Base-by-base conservation (phyloP, 2,329 filamentous ascomycete genomes). In the Cladosporium halotolerans region DNA sequence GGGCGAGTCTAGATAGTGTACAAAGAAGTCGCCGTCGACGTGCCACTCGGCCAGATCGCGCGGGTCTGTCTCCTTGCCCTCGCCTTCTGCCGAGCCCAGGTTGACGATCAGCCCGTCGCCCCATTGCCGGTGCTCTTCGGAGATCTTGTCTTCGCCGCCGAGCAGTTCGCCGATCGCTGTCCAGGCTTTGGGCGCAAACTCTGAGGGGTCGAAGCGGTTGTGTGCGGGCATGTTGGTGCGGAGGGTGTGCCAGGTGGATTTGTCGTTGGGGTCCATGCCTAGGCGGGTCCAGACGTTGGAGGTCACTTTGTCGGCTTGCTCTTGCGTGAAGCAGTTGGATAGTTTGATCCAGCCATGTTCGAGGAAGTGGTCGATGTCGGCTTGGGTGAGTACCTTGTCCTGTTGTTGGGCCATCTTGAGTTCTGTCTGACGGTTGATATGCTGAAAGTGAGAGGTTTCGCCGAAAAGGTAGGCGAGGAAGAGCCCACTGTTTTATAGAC, bases 21-120 rank as follows among this genome's bases (percentile, higher is more conserved):
- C 76, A 65, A 88, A 88, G 67, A 86, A 87, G 60, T 88, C 84
- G 8, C 84, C 84, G 67, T 87, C 84, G 14, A 85, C 81, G 67
- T 87, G 84, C 84, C 84, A 88, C 18, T 73, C 73, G 7, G 72
- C 62, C 18, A 86, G 70, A 0, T 80, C 74, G 47, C 76, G 72
- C 0, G 81, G 81, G 34, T 73, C 68, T 3, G 76, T 67, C 8
- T 75, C 72, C 46, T 72, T 73, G 4, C 77, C 76, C 55, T 80
- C 77, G 45, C 71, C 59, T n/a, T 58, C 71, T 47, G 75, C 64
- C 1, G 75, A 80, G 10, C 85, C 85, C 7, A 88, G 75, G 67
- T 87, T 88, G 39, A 88, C 82, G 61, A 88, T 88, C 53, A 87
- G 77, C 3, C 77, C 77, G 69, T 88, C 84, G 58, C 76, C 76